Evolutionary conservation across 2,329 filamentous ascomycete species (phyloP).

Genomic region (Scolecobasidium constrictum): DNA sequence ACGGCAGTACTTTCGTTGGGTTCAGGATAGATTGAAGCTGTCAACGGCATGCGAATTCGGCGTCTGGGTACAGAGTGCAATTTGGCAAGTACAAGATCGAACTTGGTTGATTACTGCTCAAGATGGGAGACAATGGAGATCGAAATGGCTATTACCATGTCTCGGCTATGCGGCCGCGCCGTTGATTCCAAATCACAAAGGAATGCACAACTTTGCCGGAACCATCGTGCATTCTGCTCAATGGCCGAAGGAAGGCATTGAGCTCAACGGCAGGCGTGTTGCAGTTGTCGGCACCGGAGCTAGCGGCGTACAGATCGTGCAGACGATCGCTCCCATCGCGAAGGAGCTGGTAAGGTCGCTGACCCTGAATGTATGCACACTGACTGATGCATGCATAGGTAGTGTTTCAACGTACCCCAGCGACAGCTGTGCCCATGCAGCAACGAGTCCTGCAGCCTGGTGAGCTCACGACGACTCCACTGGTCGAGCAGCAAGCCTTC

Average conservation of each 20-base stretch:
- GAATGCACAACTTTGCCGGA: slow-evolving; percentile 25
- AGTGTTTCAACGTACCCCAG: slow-evolving; percentile 60
- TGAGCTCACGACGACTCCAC: slow-evolving; percentile 20
- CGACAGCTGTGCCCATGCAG: slow-evolving; percentile 52
- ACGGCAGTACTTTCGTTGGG: neutral
- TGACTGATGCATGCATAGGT: no score
- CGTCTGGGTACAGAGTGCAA: slow-evolving; percentile 28
- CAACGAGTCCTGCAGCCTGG: slow-evolving; percentile 35
- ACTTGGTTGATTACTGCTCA: slow-evolving; percentile 21
- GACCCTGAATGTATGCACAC: neutral
- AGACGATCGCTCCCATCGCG: slow-evolving; percentile 2
- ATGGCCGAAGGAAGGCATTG: slow-evolving; percentile 28
- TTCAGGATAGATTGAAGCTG: neutral
- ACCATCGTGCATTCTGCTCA: slow-evolving; percentile 30
- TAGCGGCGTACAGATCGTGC: slow-evolving; percentile 28
- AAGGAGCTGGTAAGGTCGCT: neutral
- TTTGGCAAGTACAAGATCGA: slow-evolving; percentile 34
- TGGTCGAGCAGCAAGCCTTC: neutral
- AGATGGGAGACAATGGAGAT: slow-evolving; percentile 12
- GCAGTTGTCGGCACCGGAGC: slow-evolving; percentile 32
- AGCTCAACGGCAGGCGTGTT: slow-evolving; percentile 26
- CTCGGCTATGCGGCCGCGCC: slow-evolving; percentile 4
- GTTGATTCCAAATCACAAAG: slow-evolving; percentile 32
- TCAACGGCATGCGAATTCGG: slow-evolving; percentile 26
- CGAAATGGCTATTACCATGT: slow-evolving; percentile 28